Conservation (phyloP, 108 stramenopile genomes). For the Cyclotella cryptica region DNA sequence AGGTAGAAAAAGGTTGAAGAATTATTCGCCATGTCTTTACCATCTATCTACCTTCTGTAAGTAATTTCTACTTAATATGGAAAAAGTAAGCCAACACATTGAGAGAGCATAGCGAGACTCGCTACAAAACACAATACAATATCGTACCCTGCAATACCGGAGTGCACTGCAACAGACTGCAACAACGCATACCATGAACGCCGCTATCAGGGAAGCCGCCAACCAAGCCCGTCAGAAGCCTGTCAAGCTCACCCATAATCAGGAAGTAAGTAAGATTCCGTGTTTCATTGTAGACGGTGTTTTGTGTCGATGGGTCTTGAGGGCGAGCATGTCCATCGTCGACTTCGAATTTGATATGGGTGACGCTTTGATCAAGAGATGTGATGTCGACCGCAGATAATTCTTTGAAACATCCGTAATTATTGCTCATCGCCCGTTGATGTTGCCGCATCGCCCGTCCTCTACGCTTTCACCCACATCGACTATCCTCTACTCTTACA, state of each 20-base stretch:
- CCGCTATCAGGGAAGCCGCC: slow-evolving; percentile 72
- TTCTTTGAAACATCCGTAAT: too few species aligned
- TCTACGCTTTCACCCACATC: background rate
- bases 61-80: too few species aligned
- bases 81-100: too few species aligned
- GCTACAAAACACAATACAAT: too few species aligned
- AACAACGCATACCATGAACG: slow-evolving; percentile 59
- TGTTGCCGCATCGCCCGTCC: too few species aligned
- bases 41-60: too few species aligned
- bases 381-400: too few species aligned
- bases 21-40: too few species aligned
- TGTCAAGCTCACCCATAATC: slow-evolving; percentile 74
- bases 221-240: slow-evolving; percentile 78
- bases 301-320: background rate
- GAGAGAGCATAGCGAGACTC: too few species aligned
- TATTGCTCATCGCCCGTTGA: background rate
- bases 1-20: too few species aligned
- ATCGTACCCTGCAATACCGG: background rate
- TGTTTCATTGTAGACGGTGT: background rate
- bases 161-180: background rate
- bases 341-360: background rate
- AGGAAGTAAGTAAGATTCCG: slow-evolving; percentile 61
- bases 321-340: background rate
- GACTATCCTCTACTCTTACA: background rate
- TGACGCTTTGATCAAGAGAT: background rate